Evolutionary conservation across 2,329 filamentous ascomycete genomes (phyloP), one percentile per base, ranked within the genome.

Genomic region (Diaporthe nobilis): DNA sequence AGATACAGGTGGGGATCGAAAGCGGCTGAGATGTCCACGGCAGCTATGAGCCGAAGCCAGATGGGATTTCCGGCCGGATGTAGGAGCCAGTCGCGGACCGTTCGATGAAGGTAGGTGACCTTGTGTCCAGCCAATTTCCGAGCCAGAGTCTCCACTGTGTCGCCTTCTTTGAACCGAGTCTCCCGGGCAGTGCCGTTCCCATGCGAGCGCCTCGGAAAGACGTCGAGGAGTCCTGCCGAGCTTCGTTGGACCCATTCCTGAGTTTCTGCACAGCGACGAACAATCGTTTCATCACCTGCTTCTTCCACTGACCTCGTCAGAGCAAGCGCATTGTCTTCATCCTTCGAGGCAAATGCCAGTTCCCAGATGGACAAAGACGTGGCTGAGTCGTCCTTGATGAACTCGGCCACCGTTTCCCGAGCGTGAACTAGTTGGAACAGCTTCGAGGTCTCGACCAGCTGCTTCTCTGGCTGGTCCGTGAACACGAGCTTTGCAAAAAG

Each of bases 71-170:
- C 47, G 5, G 55, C 4, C 1, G 77, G 70, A 8, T 78, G 76
- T 65, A 83, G 80, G 9, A 84, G 73, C 80, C 81, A 84, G 76
- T 84, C 83, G 4, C 82, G 80, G 9, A 84, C 81, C 0, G 83
- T 84, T 5, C 83, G 80, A 58, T 84, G 82, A 17, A 84, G 80
- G 42, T 83, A 84, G 5, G 81, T 82, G 49, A 84, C 77, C 71
- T 79, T 78, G 37, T 79, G 77, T n/a, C 77, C 61, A 12, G 74
- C 73, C 15, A 72, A 49, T 55, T 34, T 72, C 67, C 17, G 71
- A 42, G 5, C 51, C 34, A 12, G 67, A 13, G 13, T 49, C 25
- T 49, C 34, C 17, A 60, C 61, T 20, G 76, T 72, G 10, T 73
- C 31, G 10, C 61, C 47, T 7, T 61, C 49, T n/a, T 47, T 57